Evolutionary conservation across 805 yeast species (phyloP).

Genomic region (Sugiyamaella mastotermitis): DNA sequence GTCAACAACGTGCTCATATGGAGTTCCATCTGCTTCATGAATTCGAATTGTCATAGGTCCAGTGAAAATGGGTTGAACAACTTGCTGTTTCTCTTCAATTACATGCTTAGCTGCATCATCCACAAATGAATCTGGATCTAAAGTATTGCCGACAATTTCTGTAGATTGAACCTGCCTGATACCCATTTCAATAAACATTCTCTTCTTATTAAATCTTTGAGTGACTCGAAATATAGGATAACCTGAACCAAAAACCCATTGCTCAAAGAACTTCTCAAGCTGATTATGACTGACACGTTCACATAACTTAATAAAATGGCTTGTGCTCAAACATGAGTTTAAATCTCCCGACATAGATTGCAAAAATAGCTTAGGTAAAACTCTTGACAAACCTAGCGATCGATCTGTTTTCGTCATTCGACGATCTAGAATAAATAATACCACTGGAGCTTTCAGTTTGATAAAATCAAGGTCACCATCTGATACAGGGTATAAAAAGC

Average conservation of each 20-base stretch:
- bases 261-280: slow-evolving; percentile 76
- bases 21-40: slow-evolving; percentile 98
- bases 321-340: slow-evolving; percentile 69
- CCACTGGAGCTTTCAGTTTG: slow-evolving; percentile 76
- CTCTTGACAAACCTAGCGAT: slow-evolving; percentile 86
- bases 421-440: slow-evolving; percentile 75
- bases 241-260: slow-evolving; percentile 90
- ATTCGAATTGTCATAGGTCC: slow-evolving; percentile 97
- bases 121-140: slow-evolving; percentile 34
- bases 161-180: slow-evolving; percentile 82
- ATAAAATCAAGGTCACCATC: slow-evolving; percentile 63
- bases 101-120: slow-evolving; percentile 33
- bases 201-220: slow-evolving; percentile 87
- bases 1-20: slow-evolving; percentile 95
- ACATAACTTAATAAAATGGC: slow-evolving; percentile 87
- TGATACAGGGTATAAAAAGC: slow-evolving; percentile 56
- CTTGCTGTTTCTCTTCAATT: slow-evolving; percentile 10
- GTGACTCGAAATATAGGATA: slow-evolving; percentile 84
- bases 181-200: slow-evolving; percentile 91
- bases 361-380: slow-evolving; percentile 80
- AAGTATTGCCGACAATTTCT: slow-evolving; percentile 39
- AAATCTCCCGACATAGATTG: slow-evolving; percentile 96
- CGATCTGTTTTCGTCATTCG: slow-evolving; percentile 96
- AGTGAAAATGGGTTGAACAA: slow-evolving; percentile 41
- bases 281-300: slow-evolving; percentile 88